phyloP scores from a whole-genome alignment of 495 filamentous ascomycete genomes.

The Neurospora sp. region DNA sequence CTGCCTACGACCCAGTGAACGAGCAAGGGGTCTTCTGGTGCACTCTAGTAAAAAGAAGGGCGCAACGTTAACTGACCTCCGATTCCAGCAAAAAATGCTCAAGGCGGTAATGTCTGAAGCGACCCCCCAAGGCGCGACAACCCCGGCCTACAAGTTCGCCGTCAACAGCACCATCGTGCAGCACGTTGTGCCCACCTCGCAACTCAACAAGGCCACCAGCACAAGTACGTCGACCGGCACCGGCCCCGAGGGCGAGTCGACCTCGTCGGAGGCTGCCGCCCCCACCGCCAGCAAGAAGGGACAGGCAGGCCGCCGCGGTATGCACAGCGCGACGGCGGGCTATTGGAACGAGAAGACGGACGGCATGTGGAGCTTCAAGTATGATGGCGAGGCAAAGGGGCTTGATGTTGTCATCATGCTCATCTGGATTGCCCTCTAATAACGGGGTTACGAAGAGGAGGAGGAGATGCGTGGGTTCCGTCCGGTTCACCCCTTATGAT shows the following conservation, averaged over 20 bases:
- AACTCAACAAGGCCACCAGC: slow-evolving; percentile 42
- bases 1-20: background rate
- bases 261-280: slow-evolving; percentile 26
- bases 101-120: slow-evolving; percentile 77
- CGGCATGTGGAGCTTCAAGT: slow-evolving; percentile 97
- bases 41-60: background rate
- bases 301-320: slow-evolving; percentile 73
- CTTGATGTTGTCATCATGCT: slow-evolving; percentile 88
- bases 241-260: slow-evolving; percentile 25
- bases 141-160: slow-evolving; percentile 69
- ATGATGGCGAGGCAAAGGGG: slow-evolving; percentile 72
- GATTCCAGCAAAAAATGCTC: slow-evolving; percentile 68
- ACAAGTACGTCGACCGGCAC: slow-evolving; percentile 26
- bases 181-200: slow-evolving; percentile 53
- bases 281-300: slow-evolving; percentile 39
- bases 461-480: background rate
- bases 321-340: slow-evolving; percentile 90
- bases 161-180: slow-evolving; percentile 98
- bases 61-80: background rate
- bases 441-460: background rate
- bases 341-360: slow-evolving; percentile 98
- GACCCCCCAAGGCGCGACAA: slow-evolving; percentile 41
- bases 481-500: background rate
- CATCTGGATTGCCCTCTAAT: slow-evolving; percentile 68
- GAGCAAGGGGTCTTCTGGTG: background rate